Conservation (phyloP, 495 filamentous ascomycete genomes). For the Pseudevernia furfuracea region DNA sequence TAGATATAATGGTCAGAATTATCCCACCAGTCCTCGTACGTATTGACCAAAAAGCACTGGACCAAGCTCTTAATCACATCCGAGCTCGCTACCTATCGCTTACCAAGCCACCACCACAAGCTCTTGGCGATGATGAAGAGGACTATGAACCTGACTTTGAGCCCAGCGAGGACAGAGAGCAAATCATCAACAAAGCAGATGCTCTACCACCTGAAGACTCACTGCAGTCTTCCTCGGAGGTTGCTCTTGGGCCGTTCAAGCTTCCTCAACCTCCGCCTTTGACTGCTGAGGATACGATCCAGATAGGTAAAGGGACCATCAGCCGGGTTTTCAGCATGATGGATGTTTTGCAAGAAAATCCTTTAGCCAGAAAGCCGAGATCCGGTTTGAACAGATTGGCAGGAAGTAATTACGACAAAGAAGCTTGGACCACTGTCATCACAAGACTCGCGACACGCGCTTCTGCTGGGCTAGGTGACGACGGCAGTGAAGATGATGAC, state of each 20-base stretch:
- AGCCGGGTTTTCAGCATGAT: conserved; percentile 72
- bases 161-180: conserved; percentile 62
- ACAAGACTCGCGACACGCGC: conserved; percentile 79
- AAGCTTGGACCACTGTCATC: conserved; percentile 85
- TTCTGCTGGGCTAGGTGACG: conserved; percentile 56
- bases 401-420: conserved; percentile 75
- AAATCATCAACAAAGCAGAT: conserved; percentile 63
- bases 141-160: conserved; percentile 85
- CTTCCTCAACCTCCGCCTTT: conserved; percentile 71
- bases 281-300: conserved; percentile 55
- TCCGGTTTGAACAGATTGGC: conserved; percentile 75
- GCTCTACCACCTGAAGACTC: conserved; percentile 48
- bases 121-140: conserved; percentile 62
- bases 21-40: conserved; percentile 59
- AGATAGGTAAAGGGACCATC: conserved; percentile 61
- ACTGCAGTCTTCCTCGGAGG: conserved; percentile 43
- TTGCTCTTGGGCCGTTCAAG: conserved; percentile 61
- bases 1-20: conserved; percentile 67
- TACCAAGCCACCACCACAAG: conserved; percentile 31
- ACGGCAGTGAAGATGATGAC: conserved; percentile 29
- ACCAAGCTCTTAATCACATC: conserved; percentile 59
- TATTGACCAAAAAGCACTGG: conserved; percentile 55
- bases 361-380: conserved; percentile 37
- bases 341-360: conserved; percentile 56
- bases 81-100: conserved; percentile 42